phyloP scores from a whole-genome alignment of 768 basidiomycete species.

The Tylopilus subfusipes region DNA sequence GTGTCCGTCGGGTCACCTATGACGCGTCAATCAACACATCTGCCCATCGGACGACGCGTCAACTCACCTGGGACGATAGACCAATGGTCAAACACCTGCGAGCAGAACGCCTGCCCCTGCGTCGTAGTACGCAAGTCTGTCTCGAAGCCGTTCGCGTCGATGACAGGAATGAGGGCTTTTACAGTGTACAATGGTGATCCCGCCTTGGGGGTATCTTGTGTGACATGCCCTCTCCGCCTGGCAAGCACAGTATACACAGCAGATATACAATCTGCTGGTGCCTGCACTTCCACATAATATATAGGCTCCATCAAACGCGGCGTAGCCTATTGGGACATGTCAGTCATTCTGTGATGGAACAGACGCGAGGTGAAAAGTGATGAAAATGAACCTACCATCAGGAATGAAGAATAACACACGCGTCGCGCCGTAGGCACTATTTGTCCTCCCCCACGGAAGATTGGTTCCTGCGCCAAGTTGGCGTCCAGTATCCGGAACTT shows the following conservation, averaged over 20 bases:
- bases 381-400: slow-evolving; percentile 68
- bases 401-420: slow-evolving; percentile 98
- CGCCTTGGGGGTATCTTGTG: slow-evolving; percentile 96
- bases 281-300: slow-evolving; percentile 99
- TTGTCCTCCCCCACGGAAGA: slow-evolving; percentile 97
- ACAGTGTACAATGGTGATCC: slow-evolving; percentile 98
- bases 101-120: slow-evolving; percentile 98
- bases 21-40: not conserved
- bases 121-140: slow-evolving; percentile 97
- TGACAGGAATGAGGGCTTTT: slow-evolving; percentile 96
- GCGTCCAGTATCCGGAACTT: slow-evolving; percentile 97
- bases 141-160: slow-evolving; percentile 98
- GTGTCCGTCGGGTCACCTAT: slow-evolving; percentile 97
- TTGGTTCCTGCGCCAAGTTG: slow-evolving; percentile 89
- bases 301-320: slow-evolving; percentile 96
- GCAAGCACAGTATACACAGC: slow-evolving; percentile 98
- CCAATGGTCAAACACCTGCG: slow-evolving; percentile 99
- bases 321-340: slow-evolving; percentile 63
- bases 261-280: slow-evolving; percentile 97
- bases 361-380: slow-evolving; percentile 4
- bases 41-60: not conserved
- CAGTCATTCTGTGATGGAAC: not conserved
- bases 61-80: slow-evolving; percentile 91
- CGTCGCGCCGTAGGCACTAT: slow-evolving; percentile 98
- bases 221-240: slow-evolving; percentile 98